These are phyloP conservation scores for Piper betle DNA, from an alignment of 164 flowering plant genomes.

Conservation along the genomic window DNA sequence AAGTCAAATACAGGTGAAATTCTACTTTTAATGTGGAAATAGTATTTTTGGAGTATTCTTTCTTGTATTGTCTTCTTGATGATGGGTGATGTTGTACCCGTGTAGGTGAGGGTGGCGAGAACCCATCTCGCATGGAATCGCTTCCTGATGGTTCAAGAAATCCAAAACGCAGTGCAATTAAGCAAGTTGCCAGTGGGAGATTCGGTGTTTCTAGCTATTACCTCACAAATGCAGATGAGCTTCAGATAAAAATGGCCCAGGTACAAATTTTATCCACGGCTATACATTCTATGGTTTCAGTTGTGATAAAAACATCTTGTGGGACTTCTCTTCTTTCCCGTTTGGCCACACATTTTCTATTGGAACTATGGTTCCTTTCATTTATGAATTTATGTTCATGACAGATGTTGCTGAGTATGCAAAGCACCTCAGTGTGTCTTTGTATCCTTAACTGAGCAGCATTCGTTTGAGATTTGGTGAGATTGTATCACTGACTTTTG, in stretches of 20 bases:
- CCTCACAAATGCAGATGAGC: constrained; percentile 92
- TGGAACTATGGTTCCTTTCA: constrained; percentile 33
- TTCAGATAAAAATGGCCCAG: constrained; percentile 99
- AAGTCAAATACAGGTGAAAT: constrained; percentile 78
- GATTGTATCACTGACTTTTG: constrained; percentile 18
- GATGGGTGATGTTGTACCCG: constrained; percentile 2
- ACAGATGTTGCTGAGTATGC: constrained; percentile 62
- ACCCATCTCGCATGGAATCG: constrained; percentile 92
- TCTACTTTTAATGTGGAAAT: not conserved
- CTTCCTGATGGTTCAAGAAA: constrained; percentile 91
- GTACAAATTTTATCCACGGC: constrained; percentile 23
- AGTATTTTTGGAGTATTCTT: not conserved
- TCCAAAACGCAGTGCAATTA: constrained; percentile 94
- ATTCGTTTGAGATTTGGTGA: constrained; percentile 48
- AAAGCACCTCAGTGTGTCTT: constrained; percentile 59
- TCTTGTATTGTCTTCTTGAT: not conserved
- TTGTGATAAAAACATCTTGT: not conserved
- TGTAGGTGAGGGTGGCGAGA: constrained; percentile 99
- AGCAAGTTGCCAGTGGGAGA: constrained; percentile 99
- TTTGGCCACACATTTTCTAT: constrained; percentile 14
- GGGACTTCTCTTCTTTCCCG: constrained; percentile 5
- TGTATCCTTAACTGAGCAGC: constrained; percentile 46
- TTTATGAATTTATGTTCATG: constrained; percentile 54
- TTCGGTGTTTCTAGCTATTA: constrained; percentile 97
- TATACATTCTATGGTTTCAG: not conserved